phyloP scores from a whole-genome alignment of 495 filamentous ascomycete genomes.

The Penicillium samsonianum region DNA sequence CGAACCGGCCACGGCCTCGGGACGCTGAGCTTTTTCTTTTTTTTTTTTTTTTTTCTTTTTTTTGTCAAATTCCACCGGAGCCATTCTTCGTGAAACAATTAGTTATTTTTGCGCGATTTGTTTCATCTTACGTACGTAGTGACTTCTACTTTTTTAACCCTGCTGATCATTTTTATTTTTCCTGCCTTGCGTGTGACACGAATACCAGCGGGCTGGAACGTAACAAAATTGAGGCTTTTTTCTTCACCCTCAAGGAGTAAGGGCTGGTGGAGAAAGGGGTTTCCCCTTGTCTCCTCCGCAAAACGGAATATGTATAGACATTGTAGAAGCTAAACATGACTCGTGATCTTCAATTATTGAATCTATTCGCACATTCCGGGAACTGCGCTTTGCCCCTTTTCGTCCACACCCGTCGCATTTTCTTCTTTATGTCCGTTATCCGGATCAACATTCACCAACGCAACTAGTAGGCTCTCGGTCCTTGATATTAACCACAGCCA shows the following conservation, averaged over 20 bases:
- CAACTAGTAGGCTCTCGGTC: slow-evolving; percentile 10
- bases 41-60: slow-evolving; percentile 1
- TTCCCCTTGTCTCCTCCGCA: slow-evolving; percentile 19
- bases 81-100: slow-evolving; percentile 4
- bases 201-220: slow-evolving; percentile 14
- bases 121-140: slow-evolving; percentile 31
- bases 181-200: slow-evolving; percentile 25
- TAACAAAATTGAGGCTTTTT: slow-evolving; percentile 13
- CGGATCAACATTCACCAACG: slow-evolving; percentile 27
- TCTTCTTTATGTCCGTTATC: slow-evolving; percentile 16
- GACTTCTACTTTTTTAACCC: slow-evolving; percentile 12
- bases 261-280: slow-evolving; percentile 23
- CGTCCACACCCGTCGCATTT: slow-evolving; percentile 13
- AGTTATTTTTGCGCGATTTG: slow-evolving; percentile 26
- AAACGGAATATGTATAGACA: slow-evolving; percentile 3
- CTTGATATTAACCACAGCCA: slow-evolving; percentile 11
- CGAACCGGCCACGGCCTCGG: slow-evolving; percentile 31
- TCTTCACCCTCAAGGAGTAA: slow-evolving; percentile 19
- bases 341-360: slow-evolving; percentile 8
- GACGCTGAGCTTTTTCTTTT: slow-evolving; percentile 9
- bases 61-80: slow-evolving; percentile 5
- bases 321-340: background rate
- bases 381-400: slow-evolving; percentile 14
- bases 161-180: slow-evolving; percentile 25
- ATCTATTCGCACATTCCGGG: slow-evolving; percentile 5